Evolutionary conservation across 192 early-diverging fungal genomes (phyloP).

Genomic region (Linnemannia exigua): DNA sequence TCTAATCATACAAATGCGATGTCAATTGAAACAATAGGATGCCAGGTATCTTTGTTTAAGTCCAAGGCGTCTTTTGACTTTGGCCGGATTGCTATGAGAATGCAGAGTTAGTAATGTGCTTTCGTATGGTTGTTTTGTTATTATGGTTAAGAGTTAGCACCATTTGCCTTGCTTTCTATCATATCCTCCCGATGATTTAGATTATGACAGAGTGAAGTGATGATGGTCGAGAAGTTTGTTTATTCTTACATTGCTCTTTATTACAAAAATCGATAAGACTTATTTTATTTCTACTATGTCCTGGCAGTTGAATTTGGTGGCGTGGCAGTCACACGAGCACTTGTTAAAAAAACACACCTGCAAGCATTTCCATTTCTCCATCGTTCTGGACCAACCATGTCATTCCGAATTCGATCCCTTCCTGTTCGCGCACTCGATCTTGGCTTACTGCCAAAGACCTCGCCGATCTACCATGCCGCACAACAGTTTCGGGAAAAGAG

Average conservation of each 20-base stretch:
- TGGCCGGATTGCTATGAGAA: background rate
- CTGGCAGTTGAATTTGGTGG: background rate
- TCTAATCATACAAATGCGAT: background rate
- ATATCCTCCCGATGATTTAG: too few relatives aligned
- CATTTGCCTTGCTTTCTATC: too few relatives aligned
- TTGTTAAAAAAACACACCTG: background rate
- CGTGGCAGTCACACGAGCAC: background rate
- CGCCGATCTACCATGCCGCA: constrained; percentile 41
- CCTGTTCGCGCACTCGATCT: constrained; percentile 30
- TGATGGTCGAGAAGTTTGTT: too few relatives aligned
- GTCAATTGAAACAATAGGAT: constrained; percentile 1
- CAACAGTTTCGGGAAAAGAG: constrained; percentile 30
- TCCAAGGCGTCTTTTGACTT: background rate
- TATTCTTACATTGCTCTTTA: background rate
- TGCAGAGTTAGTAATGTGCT: background rate
- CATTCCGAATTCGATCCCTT: constrained; percentile 11
- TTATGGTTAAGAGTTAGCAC: too few relatives aligned
- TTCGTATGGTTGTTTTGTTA: too few relatives aligned
- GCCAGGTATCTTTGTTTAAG: constrained; percentile 26
- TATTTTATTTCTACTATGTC: background rate
- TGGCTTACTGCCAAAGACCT: constrained; percentile 36
- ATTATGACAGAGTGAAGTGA: background rate
- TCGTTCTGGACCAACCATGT: constrained; percentile 10
- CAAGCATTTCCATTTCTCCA: background rate
- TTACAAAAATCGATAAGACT: background rate